phyloP scores from a whole-genome alignment of 208 protist genomes.

The Herpetomonas samuelpessoai region DNA sequence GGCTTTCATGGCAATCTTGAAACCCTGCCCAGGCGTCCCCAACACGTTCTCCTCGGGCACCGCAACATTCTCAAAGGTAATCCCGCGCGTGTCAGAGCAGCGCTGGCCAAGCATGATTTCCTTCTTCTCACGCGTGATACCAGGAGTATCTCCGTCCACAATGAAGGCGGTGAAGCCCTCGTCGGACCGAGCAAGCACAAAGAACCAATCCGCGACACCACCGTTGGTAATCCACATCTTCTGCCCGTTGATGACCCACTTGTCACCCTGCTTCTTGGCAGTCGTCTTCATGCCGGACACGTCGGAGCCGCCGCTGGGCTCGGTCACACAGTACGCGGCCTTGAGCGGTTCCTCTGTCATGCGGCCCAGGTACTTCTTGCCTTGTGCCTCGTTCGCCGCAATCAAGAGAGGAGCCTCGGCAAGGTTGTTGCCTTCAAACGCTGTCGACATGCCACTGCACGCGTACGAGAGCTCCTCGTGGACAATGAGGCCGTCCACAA shows the following conservation, averaged over 20 bases:
- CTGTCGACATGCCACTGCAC: conserved; percentile 85
- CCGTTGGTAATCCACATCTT: conserved; percentile 97
- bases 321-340: conserved; percentile 83
- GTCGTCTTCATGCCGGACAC: conserved; percentile 83
- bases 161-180: conserved; percentile 87
- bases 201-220: conserved; percentile 92
- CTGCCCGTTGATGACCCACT: conserved; percentile 88
- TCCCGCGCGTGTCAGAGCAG: conserved; percentile 87
- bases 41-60: conserved; percentile 83
- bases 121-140: conserved; percentile 74
- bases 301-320: conserved; percentile 84
- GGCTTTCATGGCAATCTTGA: conserved; percentile 86
- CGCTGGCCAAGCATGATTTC: conserved; percentile 93
- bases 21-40: conserved; percentile 69
- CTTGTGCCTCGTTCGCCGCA: conserved; percentile 82
- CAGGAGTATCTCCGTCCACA: conserved; percentile 84
- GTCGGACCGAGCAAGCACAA: conserved; percentile 76
- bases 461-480: conserved; percentile 87
- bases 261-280: conserved; percentile 83
- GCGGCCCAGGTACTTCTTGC: conserved; percentile 86
- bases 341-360: conserved; percentile 82
- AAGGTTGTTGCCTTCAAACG: conserved; percentile 82
- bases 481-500: conserved; percentile 74
- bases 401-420: conserved; percentile 79
- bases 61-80: conserved; percentile 91